Base-by-base conservation (phyloP, 192 early-diverging fungal genomes). In the Dissophora ornata region DNA sequence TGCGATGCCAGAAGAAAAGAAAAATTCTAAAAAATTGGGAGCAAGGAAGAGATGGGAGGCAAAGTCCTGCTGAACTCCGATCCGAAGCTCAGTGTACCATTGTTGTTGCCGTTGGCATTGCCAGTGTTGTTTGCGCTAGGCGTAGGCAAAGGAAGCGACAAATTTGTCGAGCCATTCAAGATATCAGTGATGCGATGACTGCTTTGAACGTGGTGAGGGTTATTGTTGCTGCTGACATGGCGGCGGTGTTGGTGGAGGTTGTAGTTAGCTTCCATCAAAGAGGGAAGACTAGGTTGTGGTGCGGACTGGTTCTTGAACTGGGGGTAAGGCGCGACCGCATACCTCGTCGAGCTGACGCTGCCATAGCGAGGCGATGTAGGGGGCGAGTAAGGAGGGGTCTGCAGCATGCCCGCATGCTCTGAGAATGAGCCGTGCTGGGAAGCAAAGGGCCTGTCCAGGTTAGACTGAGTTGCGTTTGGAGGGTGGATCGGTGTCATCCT, bases 201-300 rank as follows among this genome's bases (percentile, higher is more conserved):
- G 57, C 61, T 34, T 42, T 68, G 66, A 68, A 24, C 55, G 54
- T 24, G 11, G n/a, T 56, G 40, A 24, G 26, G 41, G 54, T 53
- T 55, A 44, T 25, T 50, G 56, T 57, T 41, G 19, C 54, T 55
- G 12, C 54, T 55, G 12, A 49, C 38, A 19, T 61, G 73, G 42
- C 65, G 73, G 30, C 52, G 73, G 54, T 77, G 73, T 44, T 77
- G 73, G 47, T 77, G 73, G 16, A 77, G 65, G 53, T 67, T 67
- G 47, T 67, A 77, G 65, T 67, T 77, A 34, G 45, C 45, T 52
- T 77, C 73, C 73, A 77, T 77, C 50, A 67, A 30, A 5, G 59
- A 77, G 13, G 73, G 73, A 41, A 67, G 52, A 32, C 22, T 46
- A 0, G 63, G 26, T 57, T 67, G 64, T 1, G 47, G 62, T 30